These are phyloP conservation scores for Kappamyces sp. DNA, from an alignment of 192 early-diverging fungal genomes.

Conservation along the genomic window DNA sequence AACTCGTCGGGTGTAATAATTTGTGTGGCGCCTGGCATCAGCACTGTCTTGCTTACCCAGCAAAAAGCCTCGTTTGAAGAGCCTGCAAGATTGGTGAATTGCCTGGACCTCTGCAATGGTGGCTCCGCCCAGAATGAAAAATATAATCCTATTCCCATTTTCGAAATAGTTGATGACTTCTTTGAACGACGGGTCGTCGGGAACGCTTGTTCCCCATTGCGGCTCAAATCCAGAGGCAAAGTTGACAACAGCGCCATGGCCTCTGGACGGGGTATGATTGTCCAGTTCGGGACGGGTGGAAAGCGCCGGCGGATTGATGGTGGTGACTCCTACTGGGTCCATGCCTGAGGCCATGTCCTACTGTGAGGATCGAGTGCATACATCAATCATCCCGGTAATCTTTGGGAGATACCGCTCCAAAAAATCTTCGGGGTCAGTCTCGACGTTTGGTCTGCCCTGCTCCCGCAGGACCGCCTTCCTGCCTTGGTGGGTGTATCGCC, in stretches of 20 bases:
- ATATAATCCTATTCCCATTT: slow-evolving; percentile 56
- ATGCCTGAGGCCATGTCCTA: slow-evolving; percentile 16
- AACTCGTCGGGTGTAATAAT: slow-evolving; percentile 3
- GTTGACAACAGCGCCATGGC: slow-evolving; percentile 8
- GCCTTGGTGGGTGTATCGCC: slow-evolving; percentile 25
- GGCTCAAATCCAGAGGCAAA: slow-evolving; percentile 20
- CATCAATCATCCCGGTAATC: slow-evolving; percentile 50
- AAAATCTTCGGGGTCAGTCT: slow-evolving; percentile 39
- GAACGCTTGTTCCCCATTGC: slow-evolving; percentile 25
- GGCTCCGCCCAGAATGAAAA: slow-evolving; percentile 78
- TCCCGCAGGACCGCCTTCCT: slow-evolving; percentile 10
- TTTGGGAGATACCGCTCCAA: slow-evolving; percentile 63
- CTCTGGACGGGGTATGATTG: background rate
- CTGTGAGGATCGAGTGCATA: slow-evolving; percentile 7
- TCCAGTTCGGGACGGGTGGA: background rate
- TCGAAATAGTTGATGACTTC: slow-evolving; percentile 15
- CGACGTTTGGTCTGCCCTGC: slow-evolving; percentile 21
- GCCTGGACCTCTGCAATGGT: slow-evolving; percentile 72
- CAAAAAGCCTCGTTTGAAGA: background rate
- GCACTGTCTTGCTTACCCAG: background rate
- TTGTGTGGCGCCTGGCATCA: background rate
- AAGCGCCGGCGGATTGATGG: background rate
- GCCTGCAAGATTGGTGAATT: background rate
- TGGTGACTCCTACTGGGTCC: slow-evolving; percentile 13
- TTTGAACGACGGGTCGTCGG: slow-evolving; percentile 6